A percentile compares a stretch with the other conserved stretches of the same genome.
Conservation (phyloP, 139 green algal species). For the Asterochloris erici region DNA sequence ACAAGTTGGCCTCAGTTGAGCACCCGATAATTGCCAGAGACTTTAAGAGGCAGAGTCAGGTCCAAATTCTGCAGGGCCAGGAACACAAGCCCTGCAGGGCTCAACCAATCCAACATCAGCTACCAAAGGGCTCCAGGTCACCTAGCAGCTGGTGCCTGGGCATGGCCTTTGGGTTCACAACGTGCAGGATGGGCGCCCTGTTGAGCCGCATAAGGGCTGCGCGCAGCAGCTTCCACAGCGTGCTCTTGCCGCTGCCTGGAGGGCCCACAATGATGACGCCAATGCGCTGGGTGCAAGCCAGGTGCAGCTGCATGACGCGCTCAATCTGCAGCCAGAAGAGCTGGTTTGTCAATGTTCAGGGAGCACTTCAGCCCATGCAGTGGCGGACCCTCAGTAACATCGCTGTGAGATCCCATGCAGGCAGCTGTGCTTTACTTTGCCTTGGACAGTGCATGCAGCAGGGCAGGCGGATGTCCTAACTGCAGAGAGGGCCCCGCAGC, state of each 20-base stretch:
- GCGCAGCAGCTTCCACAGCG: conserved; percentile 53
- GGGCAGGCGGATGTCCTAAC: too few relatives aligned
- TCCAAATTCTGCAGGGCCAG: too few relatives aligned
- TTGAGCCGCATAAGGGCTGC: conserved; percentile 40
- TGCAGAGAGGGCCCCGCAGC: too few relatives aligned
- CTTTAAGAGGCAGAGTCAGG: too few relatives aligned
- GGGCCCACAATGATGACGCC: conserved; percentile 83
- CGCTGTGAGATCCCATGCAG: background rate
- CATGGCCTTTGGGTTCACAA: conserved; percentile 81
- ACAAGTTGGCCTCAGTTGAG: too few relatives aligned
- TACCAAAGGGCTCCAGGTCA: background rate
- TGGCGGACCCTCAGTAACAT: conserved; percentile 22
- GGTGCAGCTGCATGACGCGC: conserved; percentile 80
- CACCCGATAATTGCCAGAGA: too few relatives aligned
- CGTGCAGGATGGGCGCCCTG: conserved; percentile 46
- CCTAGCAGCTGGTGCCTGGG: conserved; percentile 66
- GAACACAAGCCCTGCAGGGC: too few relatives aligned
- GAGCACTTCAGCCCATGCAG: conserved; percentile 27
- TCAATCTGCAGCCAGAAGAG: conserved; percentile 47
- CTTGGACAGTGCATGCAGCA: too few relatives aligned
- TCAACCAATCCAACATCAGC: too few relatives aligned
- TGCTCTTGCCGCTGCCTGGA: conserved; percentile 71
- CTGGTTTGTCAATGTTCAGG: too few relatives aligned
- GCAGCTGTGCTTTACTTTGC: background rate
- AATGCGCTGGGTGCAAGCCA: conserved; percentile 81